These are phyloP conservation scores for Arthrobotrys conoides DNA, from an alignment of 2,329 filamentous ascomycete species.

Conservation along the genomic window DNA sequence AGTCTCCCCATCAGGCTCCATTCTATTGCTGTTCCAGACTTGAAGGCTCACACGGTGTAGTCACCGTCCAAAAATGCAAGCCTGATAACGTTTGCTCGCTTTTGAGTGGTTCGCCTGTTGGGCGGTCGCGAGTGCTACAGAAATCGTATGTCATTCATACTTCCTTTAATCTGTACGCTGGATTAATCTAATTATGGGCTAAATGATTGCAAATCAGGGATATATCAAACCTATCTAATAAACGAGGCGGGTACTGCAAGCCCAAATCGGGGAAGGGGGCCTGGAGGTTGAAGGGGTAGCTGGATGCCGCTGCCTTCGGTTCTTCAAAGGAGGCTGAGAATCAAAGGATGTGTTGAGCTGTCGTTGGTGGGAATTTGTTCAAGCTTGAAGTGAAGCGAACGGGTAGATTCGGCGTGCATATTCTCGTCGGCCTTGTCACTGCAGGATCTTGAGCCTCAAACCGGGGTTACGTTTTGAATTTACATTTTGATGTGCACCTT, in stretches of 20 bases:
- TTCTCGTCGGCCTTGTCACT: not conserved
- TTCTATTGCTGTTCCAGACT: constrained; percentile 9
- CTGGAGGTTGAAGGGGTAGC: constrained; percentile 6
- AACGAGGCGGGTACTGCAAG: constrained; percentile 3
- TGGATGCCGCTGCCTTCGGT: constrained; percentile 32
- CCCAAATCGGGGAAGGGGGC: not conserved
- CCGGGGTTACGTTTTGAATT: not conserved
- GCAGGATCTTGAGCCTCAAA: constrained; percentile 28
- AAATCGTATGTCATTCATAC: not conserved
- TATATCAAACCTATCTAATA: not conserved
- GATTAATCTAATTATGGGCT: not conserved
- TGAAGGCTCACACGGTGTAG: constrained; percentile 53
- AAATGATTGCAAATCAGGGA: not conserved
- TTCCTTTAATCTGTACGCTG: not conserved
- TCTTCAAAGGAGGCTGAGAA: constrained; percentile 36
- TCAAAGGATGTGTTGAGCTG: constrained; percentile 42
- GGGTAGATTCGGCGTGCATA: constrained; percentile 30
- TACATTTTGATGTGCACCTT: not conserved
- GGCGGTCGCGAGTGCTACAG: constrained; percentile 38
- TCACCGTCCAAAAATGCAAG: constrained; percentile 50
- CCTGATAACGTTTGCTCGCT: constrained; percentile 32
- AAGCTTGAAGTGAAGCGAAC: not conserved
- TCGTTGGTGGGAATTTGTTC: constrained; percentile 47
- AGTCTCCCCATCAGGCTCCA: constrained; percentile 47
- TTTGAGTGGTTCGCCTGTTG: constrained; percentile 6